These are phyloP conservation scores for Haplosporangium gracile DNA, from an alignment of 192 early-diverging fungal species.

Conservation along the genomic window DNA sequence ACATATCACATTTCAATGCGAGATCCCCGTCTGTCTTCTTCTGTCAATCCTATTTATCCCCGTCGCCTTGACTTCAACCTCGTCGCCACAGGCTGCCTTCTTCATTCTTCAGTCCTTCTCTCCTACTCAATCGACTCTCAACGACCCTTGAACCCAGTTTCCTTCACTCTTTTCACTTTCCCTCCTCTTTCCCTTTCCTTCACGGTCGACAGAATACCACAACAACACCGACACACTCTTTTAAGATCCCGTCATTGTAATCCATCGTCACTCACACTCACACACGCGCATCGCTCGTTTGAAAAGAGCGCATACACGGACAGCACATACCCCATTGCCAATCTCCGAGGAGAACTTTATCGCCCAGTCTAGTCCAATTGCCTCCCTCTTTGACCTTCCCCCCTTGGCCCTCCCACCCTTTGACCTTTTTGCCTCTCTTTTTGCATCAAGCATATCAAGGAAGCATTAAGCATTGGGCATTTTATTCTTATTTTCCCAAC, in stretches of 20 bases:
- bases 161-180: background rate
- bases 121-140: constrained; percentile 16
- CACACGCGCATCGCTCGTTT: background rate
- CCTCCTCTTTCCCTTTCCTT: background rate
- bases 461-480: background rate
- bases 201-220: background rate
- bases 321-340: background rate
- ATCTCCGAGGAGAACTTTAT: background rate
- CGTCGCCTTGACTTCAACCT: background rate
- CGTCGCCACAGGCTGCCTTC: background rate
- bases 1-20: background rate
- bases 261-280: too few relatives aligned
- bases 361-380: background rate
- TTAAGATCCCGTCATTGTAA: background rate
- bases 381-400: background rate
- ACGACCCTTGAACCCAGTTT: constrained; percentile 30
- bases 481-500: background rate
- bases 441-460: background rate
- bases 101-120: background rate
- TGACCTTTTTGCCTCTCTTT: background rate
- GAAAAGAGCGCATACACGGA: background rate
- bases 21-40: background rate
- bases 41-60: background rate
- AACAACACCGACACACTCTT: too few relatives aligned
- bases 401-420: background rate